These are phyloP conservation scores for Coniochaeta prunicola DNA, from an alignment of 2,329 filamentous ascomycete species.

Conservation along the genomic window DNA sequence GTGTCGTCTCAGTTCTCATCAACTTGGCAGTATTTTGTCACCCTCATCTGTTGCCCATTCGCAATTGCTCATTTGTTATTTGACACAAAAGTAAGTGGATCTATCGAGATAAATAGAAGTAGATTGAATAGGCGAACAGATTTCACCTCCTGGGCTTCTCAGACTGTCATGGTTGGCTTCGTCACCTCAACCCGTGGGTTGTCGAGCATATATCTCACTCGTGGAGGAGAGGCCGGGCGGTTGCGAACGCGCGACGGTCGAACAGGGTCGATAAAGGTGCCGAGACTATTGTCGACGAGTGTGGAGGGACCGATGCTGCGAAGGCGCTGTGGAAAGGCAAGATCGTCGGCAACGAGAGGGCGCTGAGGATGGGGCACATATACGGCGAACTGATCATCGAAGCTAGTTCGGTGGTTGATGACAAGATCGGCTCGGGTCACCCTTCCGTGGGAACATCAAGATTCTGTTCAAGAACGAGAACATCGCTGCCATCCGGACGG, in stretches of 20 bases:
- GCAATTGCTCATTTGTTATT: too few species aligned
- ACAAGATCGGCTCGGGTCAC: background rate
- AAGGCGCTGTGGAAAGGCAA: constrained; percentile 57
- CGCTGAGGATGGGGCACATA: constrained; percentile 47
- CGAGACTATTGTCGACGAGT: constrained; percentile 51
- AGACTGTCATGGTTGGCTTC: too few species aligned
- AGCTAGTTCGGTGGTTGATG: constrained; percentile 29
- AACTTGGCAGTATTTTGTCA: too few species aligned
- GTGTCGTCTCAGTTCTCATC: too few species aligned
- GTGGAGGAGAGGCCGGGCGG: constrained; percentile 54
- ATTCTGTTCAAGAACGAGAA: constrained; percentile 72
- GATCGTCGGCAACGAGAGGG: constrained; percentile 52
- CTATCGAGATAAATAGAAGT: too few species aligned
- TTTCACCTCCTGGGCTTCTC: too few species aligned
- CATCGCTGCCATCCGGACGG: constrained; percentile 44
- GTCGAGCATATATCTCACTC: constrained; percentile 36
- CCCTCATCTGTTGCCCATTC: too few species aligned
- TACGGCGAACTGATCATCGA: constrained; percentile 54
- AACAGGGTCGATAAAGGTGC: constrained; percentile 47
- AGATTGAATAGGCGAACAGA: too few species aligned
- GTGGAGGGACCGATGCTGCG: constrained; percentile 44
- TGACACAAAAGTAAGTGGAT: too few species aligned
- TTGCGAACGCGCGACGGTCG: constrained; percentile 39
- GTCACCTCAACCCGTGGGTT: too few species aligned
- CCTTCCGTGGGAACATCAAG: constrained; percentile 42